A percentile compares a stretch with the other conserved stretches of the same genome.
phyloP scores from a whole-genome alignment of 495 filamentous ascomycete species.

The Chaetomidium leptoderma region DNA sequence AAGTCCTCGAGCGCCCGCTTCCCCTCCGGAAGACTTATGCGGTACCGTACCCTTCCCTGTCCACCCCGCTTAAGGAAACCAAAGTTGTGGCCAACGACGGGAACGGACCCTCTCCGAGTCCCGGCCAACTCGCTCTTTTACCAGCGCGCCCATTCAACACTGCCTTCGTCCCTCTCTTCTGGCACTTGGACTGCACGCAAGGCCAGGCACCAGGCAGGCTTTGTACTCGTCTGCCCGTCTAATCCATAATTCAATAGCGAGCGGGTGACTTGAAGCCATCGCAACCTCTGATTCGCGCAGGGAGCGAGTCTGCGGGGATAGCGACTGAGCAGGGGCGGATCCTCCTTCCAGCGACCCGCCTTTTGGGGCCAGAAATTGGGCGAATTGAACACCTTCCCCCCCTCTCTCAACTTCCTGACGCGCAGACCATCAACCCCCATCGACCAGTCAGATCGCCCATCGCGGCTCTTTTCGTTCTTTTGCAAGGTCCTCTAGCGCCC shows the following conservation, averaged over 20 bases:
- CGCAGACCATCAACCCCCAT: slow-evolving; percentile 24
- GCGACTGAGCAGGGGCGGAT: slow-evolving; percentile 3
- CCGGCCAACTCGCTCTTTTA: slow-evolving; percentile 1
- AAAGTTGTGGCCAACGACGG: slow-evolving; percentile 19
- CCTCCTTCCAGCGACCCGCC: slow-evolving; percentile 16
- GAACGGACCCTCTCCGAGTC: slow-evolving; percentile 3
- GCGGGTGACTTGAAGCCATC: background rate
- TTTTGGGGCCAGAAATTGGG: slow-evolving; percentile 26
- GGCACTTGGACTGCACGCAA: background rate
- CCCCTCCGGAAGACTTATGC: slow-evolving; percentile 3
- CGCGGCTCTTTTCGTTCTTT: slow-evolving; percentile 23
- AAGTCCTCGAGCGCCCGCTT: background rate
- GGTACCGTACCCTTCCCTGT: slow-evolving; percentile 12
- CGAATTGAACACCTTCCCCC: slow-evolving; percentile 30
- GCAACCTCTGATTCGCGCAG: slow-evolving; percentile 13
- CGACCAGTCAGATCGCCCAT: slow-evolving; percentile 33
- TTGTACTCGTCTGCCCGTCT: background rate
- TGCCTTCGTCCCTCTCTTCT: background rate
- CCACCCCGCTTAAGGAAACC: slow-evolving; percentile 18
- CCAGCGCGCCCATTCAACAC: background rate
- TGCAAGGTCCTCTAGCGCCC: slow-evolving; percentile 26
- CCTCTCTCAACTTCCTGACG: slow-evolving; percentile 26
- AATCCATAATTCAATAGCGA: background rate
- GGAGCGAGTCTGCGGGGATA: slow-evolving; percentile 8
- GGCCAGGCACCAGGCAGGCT: background rate